These are phyloP conservation scores for Aspergillus viridinutans DNA, from an alignment of 2,329 filamentous ascomycete genomes.

Conservation along the genomic window DNA sequence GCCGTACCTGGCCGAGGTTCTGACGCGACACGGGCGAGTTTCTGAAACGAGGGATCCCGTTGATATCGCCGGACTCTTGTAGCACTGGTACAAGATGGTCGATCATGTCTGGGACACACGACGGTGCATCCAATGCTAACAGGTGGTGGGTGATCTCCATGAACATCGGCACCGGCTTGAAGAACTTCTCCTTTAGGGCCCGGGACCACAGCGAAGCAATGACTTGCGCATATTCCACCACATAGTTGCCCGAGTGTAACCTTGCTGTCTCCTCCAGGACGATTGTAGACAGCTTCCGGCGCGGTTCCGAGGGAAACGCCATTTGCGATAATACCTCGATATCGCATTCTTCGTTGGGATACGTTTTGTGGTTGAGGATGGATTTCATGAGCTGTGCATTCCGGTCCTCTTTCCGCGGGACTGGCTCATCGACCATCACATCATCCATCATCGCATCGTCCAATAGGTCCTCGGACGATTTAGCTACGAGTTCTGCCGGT, in stretches of 20 bases:
- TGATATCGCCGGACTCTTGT: slow-evolving; percentile 48
- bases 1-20: slow-evolving; percentile 35
- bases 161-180: slow-evolving; percentile 40
- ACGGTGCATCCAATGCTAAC: slow-evolving; percentile 35
- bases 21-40: slow-evolving; percentile 41
- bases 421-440: slow-evolving; percentile 23
- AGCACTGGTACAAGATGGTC: slow-evolving; percentile 37
- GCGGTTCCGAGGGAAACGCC: slow-evolving; percentile 50
- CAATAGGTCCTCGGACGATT: slow-evolving; percentile 22
- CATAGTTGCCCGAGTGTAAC: slow-evolving; percentile 42
- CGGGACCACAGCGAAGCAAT: slow-evolving; percentile 54
- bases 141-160: slow-evolving; percentile 40
- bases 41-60: slow-evolving; percentile 50
- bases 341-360: slow-evolving; percentile 45
- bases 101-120: slow-evolving; percentile 35
- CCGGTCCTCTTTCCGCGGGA: slow-evolving; percentile 17
- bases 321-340: slow-evolving; percentile 52
- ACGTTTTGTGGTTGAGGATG: slow-evolving; percentile 54
- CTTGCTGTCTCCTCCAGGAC: slow-evolving; percentile 50
- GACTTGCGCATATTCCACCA: slow-evolving; percentile 46
- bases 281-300: slow-evolving; percentile 49
- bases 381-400: slow-evolving; percentile 47
- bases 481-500: slow-evolving; percentile 22
- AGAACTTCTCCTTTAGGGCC: slow-evolving; percentile 53
- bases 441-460: slow-evolving; percentile 18